Evolutionary conservation across 352 stramenopile genomes (phyloP).

Genomic region (Phytophthora pisi): DNA sequence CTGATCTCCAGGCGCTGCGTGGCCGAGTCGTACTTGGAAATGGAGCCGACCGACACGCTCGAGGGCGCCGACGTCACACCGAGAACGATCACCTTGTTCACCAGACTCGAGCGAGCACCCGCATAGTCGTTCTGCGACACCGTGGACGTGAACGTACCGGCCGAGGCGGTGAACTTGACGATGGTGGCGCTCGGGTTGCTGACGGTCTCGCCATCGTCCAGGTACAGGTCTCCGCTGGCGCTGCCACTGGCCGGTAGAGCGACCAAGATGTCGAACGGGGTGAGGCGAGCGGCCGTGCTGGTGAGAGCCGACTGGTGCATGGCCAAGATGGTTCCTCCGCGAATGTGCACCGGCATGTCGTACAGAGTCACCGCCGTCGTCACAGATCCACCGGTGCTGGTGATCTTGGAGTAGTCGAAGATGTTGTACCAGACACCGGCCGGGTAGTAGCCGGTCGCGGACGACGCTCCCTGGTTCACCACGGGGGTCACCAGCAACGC

Average conservation of each 20-base stretch:
- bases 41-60: slow-evolving; percentile 34
- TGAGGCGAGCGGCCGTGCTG: slow-evolving; percentile 46
- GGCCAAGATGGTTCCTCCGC: slow-evolving; percentile 53
- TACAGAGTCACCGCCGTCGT: slow-evolving; percentile 51
- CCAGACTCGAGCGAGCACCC: slow-evolving; percentile 15
- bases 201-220: slow-evolving; percentile 62
- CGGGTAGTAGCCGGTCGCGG: slow-evolving; percentile 53
- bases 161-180: slow-evolving; percentile 41
- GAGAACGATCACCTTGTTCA: slow-evolving; percentile 42
- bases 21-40: slow-evolving; percentile 33
- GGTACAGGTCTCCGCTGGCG: slow-evolving; percentile 51
- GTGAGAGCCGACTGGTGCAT: slow-evolving; percentile 63
- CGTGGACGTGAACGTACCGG: slow-evolving; percentile 22
- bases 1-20: slow-evolving; percentile 41
- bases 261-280: slow-evolving; percentile 60
- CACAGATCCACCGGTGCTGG: slow-evolving; percentile 33
- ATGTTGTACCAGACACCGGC: slow-evolving; percentile 64
- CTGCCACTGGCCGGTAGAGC: slow-evolving; percentile 28
- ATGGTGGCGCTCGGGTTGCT: slow-evolving; percentile 37
- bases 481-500: slow-evolving; percentile 63
- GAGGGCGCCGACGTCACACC: slow-evolving; percentile 30
- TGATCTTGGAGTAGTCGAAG: slow-evolving; percentile 50
- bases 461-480: slow-evolving; percentile 52
- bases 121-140: slow-evolving; percentile 33
- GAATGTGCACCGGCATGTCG: slow-evolving; percentile 65